Percentiles rank a stretch among this genome's conserved stretches.
Evolutionary conservation across 1,139 yeast genomes (phyloP).

Genomic region (Pichia sp.): DNA sequence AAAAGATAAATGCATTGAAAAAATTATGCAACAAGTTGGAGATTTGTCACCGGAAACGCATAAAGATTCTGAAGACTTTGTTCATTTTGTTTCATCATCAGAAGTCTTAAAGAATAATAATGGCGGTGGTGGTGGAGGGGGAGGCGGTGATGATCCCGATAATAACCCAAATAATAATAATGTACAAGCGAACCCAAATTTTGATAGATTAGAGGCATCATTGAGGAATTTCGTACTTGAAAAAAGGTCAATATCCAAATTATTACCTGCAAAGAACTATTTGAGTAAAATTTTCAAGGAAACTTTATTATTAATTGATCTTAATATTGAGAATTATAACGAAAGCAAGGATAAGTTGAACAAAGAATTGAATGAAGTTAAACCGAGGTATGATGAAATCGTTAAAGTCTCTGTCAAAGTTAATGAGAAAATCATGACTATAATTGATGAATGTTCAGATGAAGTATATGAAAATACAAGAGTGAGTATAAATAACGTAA

Average conservation of each 20-base stretch:
- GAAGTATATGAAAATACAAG: conserved; percentile 59
- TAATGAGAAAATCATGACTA: conserved; percentile 52
- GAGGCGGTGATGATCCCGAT: conserved; percentile 30
- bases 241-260: conserved; percentile 81
- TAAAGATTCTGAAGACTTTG: conserved; percentile 80
- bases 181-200: conserved; percentile 48
- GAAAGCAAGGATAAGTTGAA: conserved; percentile 38
- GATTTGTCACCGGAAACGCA: conserved; percentile 85
- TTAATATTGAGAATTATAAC: conserved; percentile 53
- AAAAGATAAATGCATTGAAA: conserved; percentile 67
- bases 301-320: conserved; percentile 49
- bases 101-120: conserved; percentile 32
- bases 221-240: conserved; percentile 82
- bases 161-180: conserved; percentile 28
- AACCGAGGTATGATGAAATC: conserved; percentile 58
- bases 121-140: conserved; percentile 27
- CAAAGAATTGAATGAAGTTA: conserved; percentile 46
- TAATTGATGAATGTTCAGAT: conserved; percentile 57
- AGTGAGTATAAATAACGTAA: conserved; percentile 44
- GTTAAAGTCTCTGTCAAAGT: conserved; percentile 48
- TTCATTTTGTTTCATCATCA: conserved; percentile 83
- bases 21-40: conserved; percentile 83
- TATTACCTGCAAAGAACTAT: conserved; percentile 88
- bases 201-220: conserved; percentile 79
- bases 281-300: conserved; percentile 65